Evolutionary conservation across 345 rosid genomes (phyloP).

Genomic region (Murraya paniculata): DNA sequence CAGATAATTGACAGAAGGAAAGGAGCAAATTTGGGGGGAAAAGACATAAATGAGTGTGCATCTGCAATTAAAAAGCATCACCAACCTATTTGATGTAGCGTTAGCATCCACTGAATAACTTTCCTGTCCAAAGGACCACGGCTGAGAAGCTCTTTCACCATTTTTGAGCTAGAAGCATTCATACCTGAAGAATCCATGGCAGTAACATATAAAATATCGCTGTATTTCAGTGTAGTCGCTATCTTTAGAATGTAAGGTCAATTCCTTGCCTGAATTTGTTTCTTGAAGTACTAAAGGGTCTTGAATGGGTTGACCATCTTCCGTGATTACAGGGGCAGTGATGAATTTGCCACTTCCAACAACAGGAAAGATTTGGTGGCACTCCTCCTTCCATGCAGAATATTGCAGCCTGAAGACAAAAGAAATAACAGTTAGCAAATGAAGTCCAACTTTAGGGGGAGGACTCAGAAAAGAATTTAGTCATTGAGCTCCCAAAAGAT

Average conservation of each 20-base stretch:
- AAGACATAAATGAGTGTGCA: not conserved
- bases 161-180: constrained; percentile 38
- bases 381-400: constrained; percentile 77
- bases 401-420: constrained; percentile 59
- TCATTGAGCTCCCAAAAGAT: not conserved
- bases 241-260: constrained; percentile 21
- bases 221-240: constrained; percentile 12
- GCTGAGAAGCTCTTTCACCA: constrained; percentile 49
- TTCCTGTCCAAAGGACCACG: constrained; percentile 68
- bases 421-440: constrained; percentile 12
- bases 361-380: constrained; percentile 68
- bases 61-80: constrained; percentile 1
- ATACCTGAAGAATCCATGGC: constrained; percentile 26
- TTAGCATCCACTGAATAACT: constrained; percentile 83
- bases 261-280: constrained; percentile 47
- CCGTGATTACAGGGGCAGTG: constrained; percentile 90
- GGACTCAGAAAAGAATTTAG: not conserved
- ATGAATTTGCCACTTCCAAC: constrained; percentile 84
- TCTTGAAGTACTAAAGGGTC: constrained; percentile 80
- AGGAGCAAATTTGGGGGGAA: not conserved
- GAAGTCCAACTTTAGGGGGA: constrained; percentile 1
- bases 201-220: constrained; percentile 13
- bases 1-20: not conserved
- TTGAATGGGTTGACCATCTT: constrained; percentile 70
- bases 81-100: constrained; percentile 95